These are phyloP conservation scores for Ogataea thermomethanolica DNA, from an alignment of 805 yeast species.

Conservation along the genomic window DNA sequence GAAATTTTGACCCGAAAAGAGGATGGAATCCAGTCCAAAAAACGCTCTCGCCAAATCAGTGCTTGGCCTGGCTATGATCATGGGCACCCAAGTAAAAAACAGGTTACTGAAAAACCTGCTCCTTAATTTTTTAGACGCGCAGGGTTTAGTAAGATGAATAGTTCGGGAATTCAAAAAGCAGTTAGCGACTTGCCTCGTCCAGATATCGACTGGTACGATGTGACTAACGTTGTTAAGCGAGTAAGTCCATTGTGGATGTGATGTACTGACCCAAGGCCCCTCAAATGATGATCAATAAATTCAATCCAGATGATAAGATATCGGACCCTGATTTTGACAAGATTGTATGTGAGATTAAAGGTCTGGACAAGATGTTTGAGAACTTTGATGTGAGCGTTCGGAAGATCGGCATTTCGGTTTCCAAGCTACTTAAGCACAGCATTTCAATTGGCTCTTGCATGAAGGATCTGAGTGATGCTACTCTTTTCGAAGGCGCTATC, in stretches of 20 bases:
- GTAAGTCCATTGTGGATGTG: conserved; percentile 18
- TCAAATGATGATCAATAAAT: conserved; percentile 32
- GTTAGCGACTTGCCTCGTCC: conserved; percentile 20
- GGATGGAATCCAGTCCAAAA: conserved; percentile 15
- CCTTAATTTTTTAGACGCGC: conserved; percentile 5
- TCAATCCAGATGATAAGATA: conserved; percentile 30
- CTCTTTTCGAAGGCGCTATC: conserved; percentile 8
- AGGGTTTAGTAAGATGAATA: conserved; percentile 2
- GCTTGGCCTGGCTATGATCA: conserved; percentile 72
- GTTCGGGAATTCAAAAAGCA: conserved; percentile 6
- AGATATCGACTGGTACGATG: conserved; percentile 28
- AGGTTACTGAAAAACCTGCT: conserved; percentile 2
- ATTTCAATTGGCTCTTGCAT: conserved; percentile 11
- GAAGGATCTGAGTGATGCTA: conserved; percentile 14
- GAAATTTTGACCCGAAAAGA: conserved; percentile 20
- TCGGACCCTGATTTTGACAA: conserved; percentile 39
- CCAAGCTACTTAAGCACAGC: conserved; percentile 15
- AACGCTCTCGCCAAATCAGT: conserved; percentile 30
- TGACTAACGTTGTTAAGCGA: conserved; percentile 24
- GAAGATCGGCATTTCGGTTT: conserved; percentile 15
- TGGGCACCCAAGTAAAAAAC: conserved; percentile 48
- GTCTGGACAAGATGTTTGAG: conserved; percentile 16
- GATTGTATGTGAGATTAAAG: conserved; percentile 16
- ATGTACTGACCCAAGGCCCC: conserved; percentile 24
- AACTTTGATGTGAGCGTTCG: conserved; percentile 14